A percentile compares a stretch with the other conserved stretches of the same genome.
These are phyloP conservation scores for Nadsonia starkeyi-henricii DNA, from an alignment of 1,139 yeast genomes.

Conservation along the genomic window DNA sequence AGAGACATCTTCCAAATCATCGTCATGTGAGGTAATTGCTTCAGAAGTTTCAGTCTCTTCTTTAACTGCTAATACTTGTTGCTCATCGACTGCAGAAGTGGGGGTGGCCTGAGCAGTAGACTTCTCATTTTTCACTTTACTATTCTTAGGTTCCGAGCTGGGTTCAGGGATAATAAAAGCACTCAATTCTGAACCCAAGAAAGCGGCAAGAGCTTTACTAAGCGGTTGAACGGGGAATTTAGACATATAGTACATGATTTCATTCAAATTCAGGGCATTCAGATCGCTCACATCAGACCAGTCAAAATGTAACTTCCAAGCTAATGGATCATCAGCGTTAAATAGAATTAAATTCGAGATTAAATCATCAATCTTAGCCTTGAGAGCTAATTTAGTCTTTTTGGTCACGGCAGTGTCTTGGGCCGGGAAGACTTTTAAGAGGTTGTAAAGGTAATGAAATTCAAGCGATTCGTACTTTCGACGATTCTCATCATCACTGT, in stretches of 20 bases:
- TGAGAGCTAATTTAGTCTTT: conserved; percentile 29
- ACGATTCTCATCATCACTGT: conserved; percentile 51
- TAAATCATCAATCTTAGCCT: conserved; percentile 37
- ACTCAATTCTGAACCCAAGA: conserved; percentile 47
- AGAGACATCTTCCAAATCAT: conserved; percentile 1
- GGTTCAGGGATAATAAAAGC: conserved; percentile 30
- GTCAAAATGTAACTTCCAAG: conserved; percentile 70
- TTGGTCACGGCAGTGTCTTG: conserved; percentile 3
- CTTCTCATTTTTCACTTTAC: no score
- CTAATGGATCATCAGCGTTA: conserved; percentile 41
- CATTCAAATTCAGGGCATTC: conserved; percentile 34
- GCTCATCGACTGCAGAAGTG: no score
- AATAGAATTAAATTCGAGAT: conserved; percentile 65
- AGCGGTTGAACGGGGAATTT: conserved; percentile 50
- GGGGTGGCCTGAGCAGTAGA: no score
- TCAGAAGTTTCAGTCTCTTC: background rate
- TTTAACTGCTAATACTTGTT: background rate
- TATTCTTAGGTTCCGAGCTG: conserved; percentile 13
- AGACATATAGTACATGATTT: conserved; percentile 37
- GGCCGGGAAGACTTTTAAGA: conserved; percentile 35
- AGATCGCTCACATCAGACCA: conserved; percentile 50
- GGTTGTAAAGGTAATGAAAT: conserved; percentile 41
- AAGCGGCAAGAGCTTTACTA: conserved; percentile 36
- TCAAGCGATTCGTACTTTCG: conserved; percentile 44
- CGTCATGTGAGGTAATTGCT: background rate